Percentiles rank a stretch among this genome's conserved stretches.
Evolutionary conservation across 495 filamentous ascomycete species (phyloP).

Genomic region (Melanomma pulvis-pyrius): DNA sequence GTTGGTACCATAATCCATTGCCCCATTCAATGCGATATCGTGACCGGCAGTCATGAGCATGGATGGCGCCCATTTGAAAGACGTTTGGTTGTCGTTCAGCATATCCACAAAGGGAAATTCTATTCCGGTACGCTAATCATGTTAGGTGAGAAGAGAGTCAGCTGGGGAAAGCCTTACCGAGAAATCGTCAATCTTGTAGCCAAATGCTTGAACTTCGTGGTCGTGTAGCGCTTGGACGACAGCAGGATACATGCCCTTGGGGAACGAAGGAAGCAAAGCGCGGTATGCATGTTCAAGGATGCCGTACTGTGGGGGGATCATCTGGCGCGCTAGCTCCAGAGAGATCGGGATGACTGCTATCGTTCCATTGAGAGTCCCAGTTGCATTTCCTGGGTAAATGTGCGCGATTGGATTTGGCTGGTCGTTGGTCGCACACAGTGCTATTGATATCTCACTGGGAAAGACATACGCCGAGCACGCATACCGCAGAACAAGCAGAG

Average conservation of each 20-base stretch:
- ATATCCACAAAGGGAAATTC: constrained; percentile 36
- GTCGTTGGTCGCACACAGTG: constrained; percentile 4
- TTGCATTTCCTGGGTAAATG: constrained; percentile 24
- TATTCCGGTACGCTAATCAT: constrained; percentile 24
- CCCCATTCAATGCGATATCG: constrained; percentile 24
- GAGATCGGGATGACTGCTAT: constrained; percentile 27
- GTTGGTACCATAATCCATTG: constrained; percentile 27
- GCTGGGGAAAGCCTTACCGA: constrained; percentile 5
- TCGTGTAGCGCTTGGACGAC: constrained; percentile 34
- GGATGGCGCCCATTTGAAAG: constrained; percentile 33
- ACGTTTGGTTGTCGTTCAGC: constrained; percentile 24
- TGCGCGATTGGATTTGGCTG: constrained; percentile 32
- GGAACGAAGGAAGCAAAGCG: constrained; percentile 23
- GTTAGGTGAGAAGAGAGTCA: neutral
- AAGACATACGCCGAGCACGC: constrained; percentile 10
- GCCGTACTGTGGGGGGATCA: constrained; percentile 32
- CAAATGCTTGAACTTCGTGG: constrained; percentile 30
- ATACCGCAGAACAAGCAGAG: constrained; percentile 22
- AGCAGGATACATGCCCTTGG: constrained; percentile 31
- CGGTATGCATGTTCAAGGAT: constrained; percentile 29
- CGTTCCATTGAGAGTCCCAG: constrained; percentile 34
- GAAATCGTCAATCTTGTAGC: constrained; percentile 27
- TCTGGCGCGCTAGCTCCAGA: constrained; percentile 24
- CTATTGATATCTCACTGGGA: neutral
- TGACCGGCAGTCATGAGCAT: constrained; percentile 30